These are phyloP conservation scores for Hansenula sp. DNA, from an alignment of 1,139 yeast genomes.

Conservation along the genomic window DNA sequence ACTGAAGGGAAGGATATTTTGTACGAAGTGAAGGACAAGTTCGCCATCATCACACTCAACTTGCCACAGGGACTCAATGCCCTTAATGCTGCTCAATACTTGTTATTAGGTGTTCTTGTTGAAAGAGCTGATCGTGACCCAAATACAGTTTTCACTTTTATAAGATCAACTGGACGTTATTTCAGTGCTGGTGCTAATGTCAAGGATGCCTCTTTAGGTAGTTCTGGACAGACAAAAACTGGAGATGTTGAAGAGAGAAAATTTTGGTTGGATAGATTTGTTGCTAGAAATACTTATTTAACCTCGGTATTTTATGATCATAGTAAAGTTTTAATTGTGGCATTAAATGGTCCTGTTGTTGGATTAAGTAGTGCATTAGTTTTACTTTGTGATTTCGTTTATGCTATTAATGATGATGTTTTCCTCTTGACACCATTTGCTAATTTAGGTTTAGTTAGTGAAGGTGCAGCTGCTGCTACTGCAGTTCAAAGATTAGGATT, in stretches of 20 bases:
- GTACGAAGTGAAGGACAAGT: constrained; percentile 49
- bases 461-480: constrained; percentile 73
- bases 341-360: constrained; percentile 84
- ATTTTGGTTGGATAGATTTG: constrained; percentile 56
- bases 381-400: constrained; percentile 71
- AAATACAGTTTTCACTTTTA: constrained; percentile 58
- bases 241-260: constrained; percentile 31
- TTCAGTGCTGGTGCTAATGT: constrained; percentile 89
- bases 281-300: constrained; percentile 65
- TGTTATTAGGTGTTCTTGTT: constrained; percentile 54
- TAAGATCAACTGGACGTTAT: constrained; percentile 70
- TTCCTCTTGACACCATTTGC: constrained; percentile 75
- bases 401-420: constrained; percentile 59
- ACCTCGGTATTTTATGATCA: constrained; percentile 71
- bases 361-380: constrained; percentile 77
- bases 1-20: constrained; percentile 30
- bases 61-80: constrained; percentile 65
- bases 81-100: constrained; percentile 61
- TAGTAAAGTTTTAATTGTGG: constrained; percentile 65
- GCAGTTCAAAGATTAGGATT: constrained; percentile 69
- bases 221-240: neutral
- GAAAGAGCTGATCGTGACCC: constrained; percentile 66
- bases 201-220: constrained; percentile 27
- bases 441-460: constrained; percentile 78
- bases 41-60: constrained; percentile 66